These are phyloP conservation scores for Stagonosporopsis tanaceti DNA, from an alignment of 2,329 filamentous ascomycete species.

Conservation along the genomic window DNA sequence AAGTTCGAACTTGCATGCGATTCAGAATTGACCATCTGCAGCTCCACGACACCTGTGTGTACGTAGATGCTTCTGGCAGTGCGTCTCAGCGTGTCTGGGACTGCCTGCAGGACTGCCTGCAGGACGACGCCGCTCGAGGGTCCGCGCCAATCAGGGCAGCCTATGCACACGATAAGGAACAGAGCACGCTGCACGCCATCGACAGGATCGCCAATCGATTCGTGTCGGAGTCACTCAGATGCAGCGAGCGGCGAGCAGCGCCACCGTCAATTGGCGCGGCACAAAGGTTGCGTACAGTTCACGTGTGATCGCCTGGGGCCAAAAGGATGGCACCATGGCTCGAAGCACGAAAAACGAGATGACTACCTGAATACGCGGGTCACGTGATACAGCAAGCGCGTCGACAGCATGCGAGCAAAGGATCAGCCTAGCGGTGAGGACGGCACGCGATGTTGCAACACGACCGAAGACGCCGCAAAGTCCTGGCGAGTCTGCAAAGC, in stretches of 20 bases:
- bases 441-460: neutral
- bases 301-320: neutral
- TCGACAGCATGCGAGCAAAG: neutral
- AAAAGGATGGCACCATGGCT: too few relatives aligned
- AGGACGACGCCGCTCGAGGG: neutral
- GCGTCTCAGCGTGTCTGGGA: constrained; percentile 8
- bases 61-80: constrained; percentile 9
- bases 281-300: neutral
- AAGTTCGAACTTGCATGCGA: too few relatives aligned
- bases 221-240: neutral
- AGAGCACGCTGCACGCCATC: constrained; percentile 9
- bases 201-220: neutral
- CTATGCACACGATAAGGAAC: constrained; percentile 7
- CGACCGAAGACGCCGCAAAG: constrained; percentile 1
- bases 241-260: neutral
- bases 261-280: neutral
- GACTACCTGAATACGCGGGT: neutral
- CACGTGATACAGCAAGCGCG: neutral
- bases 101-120: neutral
- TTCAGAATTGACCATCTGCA: neutral
- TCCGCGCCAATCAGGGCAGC: constrained; percentile 11
- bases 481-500: neutral
- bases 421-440: constrained; percentile 11
- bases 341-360: too few relatives aligned
- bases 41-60: neutral